Evolutionary conservation across 1,139 yeast species (phyloP).

Genomic region (Candida sanyaensis): DNA sequence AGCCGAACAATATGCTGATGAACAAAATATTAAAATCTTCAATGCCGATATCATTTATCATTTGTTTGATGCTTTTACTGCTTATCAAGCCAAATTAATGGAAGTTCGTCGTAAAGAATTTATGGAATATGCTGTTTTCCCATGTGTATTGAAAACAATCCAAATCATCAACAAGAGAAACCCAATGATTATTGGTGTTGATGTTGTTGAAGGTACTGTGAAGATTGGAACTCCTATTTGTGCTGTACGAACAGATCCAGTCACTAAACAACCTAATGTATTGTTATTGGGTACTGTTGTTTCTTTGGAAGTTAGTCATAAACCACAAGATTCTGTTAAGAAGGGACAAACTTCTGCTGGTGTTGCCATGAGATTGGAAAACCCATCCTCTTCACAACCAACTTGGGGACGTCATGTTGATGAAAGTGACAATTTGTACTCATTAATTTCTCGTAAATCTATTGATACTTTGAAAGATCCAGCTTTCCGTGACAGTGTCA

Average conservation of each 20-base stretch:
- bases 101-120: constrained; percentile 91
- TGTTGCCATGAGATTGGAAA: constrained; percentile 96
- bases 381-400: constrained; percentile 91
- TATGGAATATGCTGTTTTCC: constrained; percentile 88
- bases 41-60: constrained; percentile 96
- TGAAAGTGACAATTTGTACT: constrained; percentile 85
- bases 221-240: constrained; percentile 94
- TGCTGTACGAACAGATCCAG: constrained; percentile 88
- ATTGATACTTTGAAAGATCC: constrained; percentile 98
- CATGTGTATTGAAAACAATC: constrained; percentile 89
- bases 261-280: constrained; percentile 71
- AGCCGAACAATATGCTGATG: constrained; percentile 96
- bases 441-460: constrained; percentile 82
- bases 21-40: constrained; percentile 88
- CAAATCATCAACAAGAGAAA: constrained; percentile 98
- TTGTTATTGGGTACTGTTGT: constrained; percentile 82
- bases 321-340: constrained; percentile 73
- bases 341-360: constrained; percentile 97
- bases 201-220: constrained; percentile 87
- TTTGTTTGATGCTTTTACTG: constrained; percentile 91
- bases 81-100: constrained; percentile 82
- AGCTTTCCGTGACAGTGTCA: constrained; percentile 91
- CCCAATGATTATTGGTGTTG: constrained; percentile 99
- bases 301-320: constrained; percentile 93
- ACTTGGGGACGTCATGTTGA: constrained; percentile 99